Evolutionary conservation across 352 stramenopile species (phyloP), one percentile per base, ranked within the genome.

Genomic region (Elongisporangium senticosum): DNA sequence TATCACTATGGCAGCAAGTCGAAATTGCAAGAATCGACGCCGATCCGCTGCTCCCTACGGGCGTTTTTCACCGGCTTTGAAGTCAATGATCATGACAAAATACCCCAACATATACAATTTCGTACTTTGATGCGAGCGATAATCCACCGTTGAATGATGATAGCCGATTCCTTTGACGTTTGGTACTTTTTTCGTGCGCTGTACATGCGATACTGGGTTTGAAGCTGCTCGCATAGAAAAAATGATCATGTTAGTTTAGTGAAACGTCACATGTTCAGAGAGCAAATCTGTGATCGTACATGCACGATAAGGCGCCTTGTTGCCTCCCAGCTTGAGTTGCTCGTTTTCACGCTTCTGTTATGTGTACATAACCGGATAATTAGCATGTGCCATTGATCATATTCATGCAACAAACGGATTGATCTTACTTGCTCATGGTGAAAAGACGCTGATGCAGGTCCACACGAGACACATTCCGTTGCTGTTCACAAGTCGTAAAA

Each of bases 371-470:
- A 51, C 22, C 8, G 49, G 28, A 26, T 19, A 23, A n/a, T 26
- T 8, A n/a, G 26, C 2, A 53, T 1, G 11, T 4, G 33, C 1
- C 33, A 17, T 43, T 5, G 8, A 43, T 17, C 33, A 43, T 43
- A 43, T 17, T 1, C n/a, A 23, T 28, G 49, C 26, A 10, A 21
- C 7, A 26, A n/a, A 22, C 0, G 4, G 0, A 13, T 43, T 62
- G 4, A 11, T 55, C 71, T 26, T 68, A 90, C 82, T 73, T 83
- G 69, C 65, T 80, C 47, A 85, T 67, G 0, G 68, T 82, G 59
- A 87, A 90, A 17, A 90, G 75, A 49, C 71, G 72, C 47, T 88
- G 80, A n/a, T 91, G 77, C 21, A 93, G 82, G 54, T 87, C 83
- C 22, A 90, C 71, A 55, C 81, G 78, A 15, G 76, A 83, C 6